Conservation (phyloP, 1,284 basidiomycete genomes). For the Stereum hirsutum region DNA sequence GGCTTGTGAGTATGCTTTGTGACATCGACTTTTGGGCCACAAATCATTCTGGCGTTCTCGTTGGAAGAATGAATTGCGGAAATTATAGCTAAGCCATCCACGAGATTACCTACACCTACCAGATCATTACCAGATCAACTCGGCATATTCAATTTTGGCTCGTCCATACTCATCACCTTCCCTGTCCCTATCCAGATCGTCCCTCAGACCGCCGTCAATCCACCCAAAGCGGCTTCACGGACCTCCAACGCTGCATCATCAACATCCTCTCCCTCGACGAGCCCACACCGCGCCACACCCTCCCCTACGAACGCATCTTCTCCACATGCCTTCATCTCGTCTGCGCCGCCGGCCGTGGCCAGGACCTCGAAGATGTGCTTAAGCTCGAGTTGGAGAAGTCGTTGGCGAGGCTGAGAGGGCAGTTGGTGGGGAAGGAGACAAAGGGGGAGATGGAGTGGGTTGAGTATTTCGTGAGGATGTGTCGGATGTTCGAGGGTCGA, state of each 20-base stretch:
- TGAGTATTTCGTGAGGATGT: slow-evolving; percentile 36
- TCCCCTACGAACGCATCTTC: slow-evolving; percentile 49
- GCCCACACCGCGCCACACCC: slow-evolving; percentile 24
- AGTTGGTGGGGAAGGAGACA: slow-evolving; percentile 20
- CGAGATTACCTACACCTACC: too few species aligned
- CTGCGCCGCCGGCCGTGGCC: slow-evolving; percentile 37
- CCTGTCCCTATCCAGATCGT: not conserved
- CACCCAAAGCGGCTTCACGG: slow-evolving; percentile 11
- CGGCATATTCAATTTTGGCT: too few species aligned
- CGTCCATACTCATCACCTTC: not conserved
- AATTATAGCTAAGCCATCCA: too few species aligned
- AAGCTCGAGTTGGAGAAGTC: slow-evolving; percentile 46
- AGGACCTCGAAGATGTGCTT: slow-evolving; percentile 41
- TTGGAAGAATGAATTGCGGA: too few species aligned
- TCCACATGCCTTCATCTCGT: slow-evolving; percentile 46
- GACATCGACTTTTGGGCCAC: not conserved
- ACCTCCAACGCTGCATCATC: slow-evolving; percentile 32
- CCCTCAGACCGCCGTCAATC: not conserved
- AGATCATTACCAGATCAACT: too few species aligned
- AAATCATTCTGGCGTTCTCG: too few species aligned
- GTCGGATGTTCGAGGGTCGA: slow-evolving; percentile 54
- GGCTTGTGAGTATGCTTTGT: slow-evolving; percentile 5
- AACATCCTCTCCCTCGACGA: slow-evolving; percentile 30
- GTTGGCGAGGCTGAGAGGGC: slow-evolving; percentile 26
- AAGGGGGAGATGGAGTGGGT: slow-evolving; percentile 42